A percentile compares a stretch with the other conserved stretches of the same genome.
phyloP scores from a whole-genome alignment of 2,329 filamentous ascomycete species.

The Fusarium sp. region DNA sequence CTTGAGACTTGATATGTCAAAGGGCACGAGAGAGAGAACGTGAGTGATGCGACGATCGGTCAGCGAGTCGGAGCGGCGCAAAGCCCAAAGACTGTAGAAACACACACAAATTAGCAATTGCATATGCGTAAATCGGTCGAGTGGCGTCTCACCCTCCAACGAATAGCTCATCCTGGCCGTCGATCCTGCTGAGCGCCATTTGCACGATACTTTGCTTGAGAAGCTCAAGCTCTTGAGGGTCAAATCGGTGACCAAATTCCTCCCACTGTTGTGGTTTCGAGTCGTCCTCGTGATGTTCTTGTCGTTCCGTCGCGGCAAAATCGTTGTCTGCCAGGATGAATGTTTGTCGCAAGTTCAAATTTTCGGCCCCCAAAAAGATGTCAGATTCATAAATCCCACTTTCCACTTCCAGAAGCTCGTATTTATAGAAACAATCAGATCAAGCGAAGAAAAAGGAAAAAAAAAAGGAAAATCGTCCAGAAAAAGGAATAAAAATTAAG shows the following conservation, averaged over 20 bases:
- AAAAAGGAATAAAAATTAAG: constrained; percentile 9
- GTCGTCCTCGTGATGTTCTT: constrained; percentile 2
- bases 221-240: constrained; percentile 38
- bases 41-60: constrained; percentile 84
- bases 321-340: constrained; percentile 27
- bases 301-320: background rate
- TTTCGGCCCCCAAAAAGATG: background rate
- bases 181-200: constrained; percentile 58
- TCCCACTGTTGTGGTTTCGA: constrained; percentile 39
- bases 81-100: constrained; percentile 72
- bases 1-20: constrained; percentile 54
- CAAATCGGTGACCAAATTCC: constrained; percentile 41
- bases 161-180: constrained; percentile 56
- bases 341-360: constrained; percentile 1
- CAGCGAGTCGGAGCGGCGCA: constrained; percentile 78
- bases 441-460: background rate
- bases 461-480: background rate
- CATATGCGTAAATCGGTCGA: background rate
- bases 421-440: background rate
- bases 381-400: background rate
- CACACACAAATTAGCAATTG: constrained; percentile 16
- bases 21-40: constrained; percentile 83
- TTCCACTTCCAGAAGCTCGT: background rate
- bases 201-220: constrained; percentile 49
- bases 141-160: constrained; percentile 51